These are phyloP conservation scores for Sclerotinia glacialis DNA, from an alignment of 2,329 filamentous ascomycete species.

Conservation along the genomic window DNA sequence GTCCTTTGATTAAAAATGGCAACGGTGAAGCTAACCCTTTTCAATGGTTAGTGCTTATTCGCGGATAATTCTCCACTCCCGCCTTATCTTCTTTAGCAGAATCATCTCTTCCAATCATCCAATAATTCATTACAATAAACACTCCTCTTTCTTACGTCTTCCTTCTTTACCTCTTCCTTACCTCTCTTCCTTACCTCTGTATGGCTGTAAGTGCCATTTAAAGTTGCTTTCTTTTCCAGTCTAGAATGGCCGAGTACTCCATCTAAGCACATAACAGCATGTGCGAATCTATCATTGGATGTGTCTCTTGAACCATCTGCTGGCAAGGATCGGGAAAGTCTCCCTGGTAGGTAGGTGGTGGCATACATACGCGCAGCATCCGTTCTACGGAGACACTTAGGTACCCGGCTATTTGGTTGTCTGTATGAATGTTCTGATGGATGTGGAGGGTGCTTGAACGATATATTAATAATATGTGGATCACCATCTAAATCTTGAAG, in stretches of 20 bases:
- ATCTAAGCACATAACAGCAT: constrained; percentile 7
- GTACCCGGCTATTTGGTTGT: neutral
- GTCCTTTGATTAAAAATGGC: constrained; percentile 1
- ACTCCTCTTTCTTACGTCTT: neutral
- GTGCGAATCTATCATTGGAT: constrained; percentile 12
- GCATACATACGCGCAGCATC: neutral
- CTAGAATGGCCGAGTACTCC: constrained; percentile 14
- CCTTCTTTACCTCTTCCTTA: too few relatives aligned
- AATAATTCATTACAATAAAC: neutral
- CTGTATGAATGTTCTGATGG: neutral
- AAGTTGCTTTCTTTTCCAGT: neutral
- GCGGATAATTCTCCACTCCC: constrained; percentile 12
- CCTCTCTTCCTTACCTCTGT: neutral
- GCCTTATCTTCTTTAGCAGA: neutral
- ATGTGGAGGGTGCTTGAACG: constrained; percentile 9
- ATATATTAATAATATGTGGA: constrained; percentile 3
- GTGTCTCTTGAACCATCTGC: constrained; percentile 12
- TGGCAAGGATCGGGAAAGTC: constrained; percentile 11
- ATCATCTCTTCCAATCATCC: constrained; percentile 4
- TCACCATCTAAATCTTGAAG: neutral
- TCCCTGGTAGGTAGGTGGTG: neutral
- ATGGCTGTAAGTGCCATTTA: neutral
- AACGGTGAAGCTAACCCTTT: neutral
- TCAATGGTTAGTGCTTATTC: constrained; percentile 4
- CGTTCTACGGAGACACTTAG: neutral